Percentiles rank a stretch among this genome's conserved stretches.
Conservation (phyloP, 306 rosid species). For the Spatholobus suberectus region DNA sequence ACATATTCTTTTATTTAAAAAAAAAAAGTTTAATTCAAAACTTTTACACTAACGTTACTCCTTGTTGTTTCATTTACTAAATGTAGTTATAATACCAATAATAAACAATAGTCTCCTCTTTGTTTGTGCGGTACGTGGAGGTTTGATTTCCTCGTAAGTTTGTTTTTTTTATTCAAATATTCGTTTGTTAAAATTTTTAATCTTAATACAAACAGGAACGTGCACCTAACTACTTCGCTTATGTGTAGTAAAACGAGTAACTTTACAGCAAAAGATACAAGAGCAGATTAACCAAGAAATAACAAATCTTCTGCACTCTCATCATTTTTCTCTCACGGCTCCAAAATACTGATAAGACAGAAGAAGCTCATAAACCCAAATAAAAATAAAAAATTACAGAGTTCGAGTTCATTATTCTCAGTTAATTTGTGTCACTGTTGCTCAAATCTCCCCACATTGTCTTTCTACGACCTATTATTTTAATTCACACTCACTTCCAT, state of each 20-base stretch:
- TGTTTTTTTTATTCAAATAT: too few relatives aligned
- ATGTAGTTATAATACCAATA: neutral
- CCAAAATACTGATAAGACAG: conserved; percentile 41
- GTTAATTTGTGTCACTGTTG: conserved; percentile 26
- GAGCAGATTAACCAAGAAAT: conserved; percentile 36
- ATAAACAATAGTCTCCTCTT: neutral
- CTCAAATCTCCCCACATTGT: conserved; percentile 46
- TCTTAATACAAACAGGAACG: conserved; percentile 19
- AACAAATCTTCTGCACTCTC: conserved; percentile 43
- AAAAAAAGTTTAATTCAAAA: neutral
- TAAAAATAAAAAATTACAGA: neutral
- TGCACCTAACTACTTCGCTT: neutral
- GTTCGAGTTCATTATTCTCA: conserved; percentile 30
- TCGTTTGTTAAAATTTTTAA: neutral
- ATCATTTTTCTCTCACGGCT: neutral
- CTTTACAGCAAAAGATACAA: conserved; percentile 41
- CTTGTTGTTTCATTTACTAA: neutral
- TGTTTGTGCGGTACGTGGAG: neutral
- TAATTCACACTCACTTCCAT: conserved; percentile 56
- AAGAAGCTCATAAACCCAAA: conserved; percentile 41
- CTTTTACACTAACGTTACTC: neutral
- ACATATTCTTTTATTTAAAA: too few relatives aligned
- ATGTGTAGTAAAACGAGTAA: conserved; percentile 10
- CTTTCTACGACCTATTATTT: conserved; percentile 29
- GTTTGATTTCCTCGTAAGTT: conserved; percentile 16